Evolutionary conservation across 1,284 basidiomycete species (phyloP).

Genomic region (Cronartium ribicola): DNA sequence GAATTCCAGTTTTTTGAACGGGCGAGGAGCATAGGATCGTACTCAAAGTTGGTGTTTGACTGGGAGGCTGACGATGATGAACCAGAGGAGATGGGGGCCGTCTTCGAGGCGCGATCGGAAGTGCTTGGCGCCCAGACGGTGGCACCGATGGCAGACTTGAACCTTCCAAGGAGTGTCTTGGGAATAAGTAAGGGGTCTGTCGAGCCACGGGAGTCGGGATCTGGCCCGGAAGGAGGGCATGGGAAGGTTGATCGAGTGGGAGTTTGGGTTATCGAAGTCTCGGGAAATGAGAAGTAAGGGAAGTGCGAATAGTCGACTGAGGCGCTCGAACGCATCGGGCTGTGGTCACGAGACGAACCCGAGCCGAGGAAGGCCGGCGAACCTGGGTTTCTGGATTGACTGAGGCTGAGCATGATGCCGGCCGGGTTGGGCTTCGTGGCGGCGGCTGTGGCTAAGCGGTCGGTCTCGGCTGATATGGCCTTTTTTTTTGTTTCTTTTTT

Average conservation of each 20-base stretch:
- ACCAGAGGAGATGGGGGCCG: conserved; percentile 18
- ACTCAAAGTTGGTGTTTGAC: background rate
- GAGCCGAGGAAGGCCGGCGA: no score
- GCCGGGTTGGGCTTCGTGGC: no score
- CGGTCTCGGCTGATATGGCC: no score
- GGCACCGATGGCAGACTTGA: conserved; percentile 39
- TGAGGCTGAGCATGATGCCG: no score
- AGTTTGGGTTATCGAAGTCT: background rate
- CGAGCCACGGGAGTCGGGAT: conserved; percentile 1
- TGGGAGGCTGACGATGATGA: conserved; percentile 4
- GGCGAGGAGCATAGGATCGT: background rate
- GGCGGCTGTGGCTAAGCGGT: no score
- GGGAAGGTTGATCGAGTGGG: conserved; percentile 1
- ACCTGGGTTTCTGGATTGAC: no score
- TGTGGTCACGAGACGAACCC: background rate
- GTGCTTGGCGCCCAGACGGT: conserved; percentile 28
- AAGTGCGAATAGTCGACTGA: conserved; percentile 8
- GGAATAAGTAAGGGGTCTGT: background rate
- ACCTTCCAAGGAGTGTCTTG: conserved; percentile 28
- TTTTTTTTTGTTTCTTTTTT: no score
- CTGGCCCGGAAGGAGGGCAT: conserved; percentile 4
- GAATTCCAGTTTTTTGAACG: background rate
- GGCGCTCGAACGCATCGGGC: conserved; percentile 9
- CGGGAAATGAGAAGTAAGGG: conserved; percentile 33
- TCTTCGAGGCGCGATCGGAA: conserved; percentile 14